Evolutionary conservation across 345 rosid genomes (phyloP), one percentile per base, ranked within the genome.

Genomic region (Hibiscus trionum): DNA sequence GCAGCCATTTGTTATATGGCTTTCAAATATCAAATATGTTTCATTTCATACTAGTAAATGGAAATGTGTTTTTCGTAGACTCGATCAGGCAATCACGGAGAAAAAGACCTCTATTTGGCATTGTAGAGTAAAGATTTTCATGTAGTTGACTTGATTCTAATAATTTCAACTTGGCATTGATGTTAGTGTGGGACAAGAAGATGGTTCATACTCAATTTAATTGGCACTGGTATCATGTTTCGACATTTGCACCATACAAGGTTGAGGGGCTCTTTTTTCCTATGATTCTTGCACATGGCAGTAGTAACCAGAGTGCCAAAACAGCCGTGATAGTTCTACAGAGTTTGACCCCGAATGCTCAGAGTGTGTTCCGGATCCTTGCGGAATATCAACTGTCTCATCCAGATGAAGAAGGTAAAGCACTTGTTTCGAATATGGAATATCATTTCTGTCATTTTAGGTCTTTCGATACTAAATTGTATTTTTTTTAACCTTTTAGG

Each of bases 141-240:
- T 66, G 70, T 47, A 1, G 21, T 49, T 49, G 69, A 72, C 44
- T 14, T 47, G 69, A 72, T 49, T 27, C 55, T 77, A 24, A 47
- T n/a, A 66, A 64, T 1, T 5, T 1, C 7, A 5, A 62, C 47
- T 16, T 68, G 50, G 37, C 5, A 74, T 27, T 63, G 56, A 62
- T 76, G 72, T 15, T 80, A 92, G 97, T 92, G 83, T 92, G 99
- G 97, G 99, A 95, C 85, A 95, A 95, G 93, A 92, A 95, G 88
- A 90, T 95, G 94, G 97, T 90, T 75, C 87, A 92, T 80, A 82
- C 85, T 26, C 93, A 90, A 77, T 95, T 88, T 71, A 90, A 92
- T 76, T 95, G 99, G 97, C 78, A 79, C 65, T 95, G 97, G 97
- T 79, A 88, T 77, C 96, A 95, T 35, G 91, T 88, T 72, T 96